Evolutionary conservation across 306 rosid species (phyloP).

Genomic region (Corylus heterophylla): DNA sequence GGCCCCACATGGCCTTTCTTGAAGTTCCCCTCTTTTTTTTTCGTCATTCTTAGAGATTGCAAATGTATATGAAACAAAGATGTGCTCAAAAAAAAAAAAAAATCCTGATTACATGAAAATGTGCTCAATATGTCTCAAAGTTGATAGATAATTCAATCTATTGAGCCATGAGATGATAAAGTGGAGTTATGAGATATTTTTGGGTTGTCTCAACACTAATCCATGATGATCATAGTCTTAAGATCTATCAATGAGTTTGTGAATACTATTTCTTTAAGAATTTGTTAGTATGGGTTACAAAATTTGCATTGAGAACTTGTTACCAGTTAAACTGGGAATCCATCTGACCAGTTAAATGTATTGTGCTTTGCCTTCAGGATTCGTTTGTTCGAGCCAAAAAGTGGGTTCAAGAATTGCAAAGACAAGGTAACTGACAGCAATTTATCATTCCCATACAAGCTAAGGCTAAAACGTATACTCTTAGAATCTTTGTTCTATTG

Average conservation of each 20-base stretch:
- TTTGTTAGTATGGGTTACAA: not conserved
- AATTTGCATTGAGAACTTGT: not conserved
- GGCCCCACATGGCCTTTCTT: not conserved
- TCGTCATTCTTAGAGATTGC: not conserved
- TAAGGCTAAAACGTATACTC: not conserved
- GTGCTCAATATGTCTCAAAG: not conserved
- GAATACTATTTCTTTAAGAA: not conserved
- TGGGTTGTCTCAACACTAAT: not conserved
- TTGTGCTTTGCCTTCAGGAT: constrained; percentile 50
- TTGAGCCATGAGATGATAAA: not conserved
- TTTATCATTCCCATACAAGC: constrained; percentile 1
- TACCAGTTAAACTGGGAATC: not conserved
- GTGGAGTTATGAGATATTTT: not conserved
- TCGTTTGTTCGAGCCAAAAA: constrained; percentile 76
- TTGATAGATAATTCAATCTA: not conserved
- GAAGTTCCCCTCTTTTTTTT: not conserved
- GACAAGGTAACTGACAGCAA: constrained; percentile 60
- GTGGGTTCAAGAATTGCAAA: constrained; percentile 83
- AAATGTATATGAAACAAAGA: not conserved
- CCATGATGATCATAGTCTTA: not conserved
- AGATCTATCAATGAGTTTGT: not conserved
- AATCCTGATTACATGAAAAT: not conserved
- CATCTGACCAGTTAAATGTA: constrained; percentile 11
- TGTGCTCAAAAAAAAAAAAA: not conserved
- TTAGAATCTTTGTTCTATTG: not conserved